These are phyloP conservation scores for Trichoderma hamatum DNA, from an alignment of 2,329 filamentous ascomycete species.

Conservation along the genomic window DNA sequence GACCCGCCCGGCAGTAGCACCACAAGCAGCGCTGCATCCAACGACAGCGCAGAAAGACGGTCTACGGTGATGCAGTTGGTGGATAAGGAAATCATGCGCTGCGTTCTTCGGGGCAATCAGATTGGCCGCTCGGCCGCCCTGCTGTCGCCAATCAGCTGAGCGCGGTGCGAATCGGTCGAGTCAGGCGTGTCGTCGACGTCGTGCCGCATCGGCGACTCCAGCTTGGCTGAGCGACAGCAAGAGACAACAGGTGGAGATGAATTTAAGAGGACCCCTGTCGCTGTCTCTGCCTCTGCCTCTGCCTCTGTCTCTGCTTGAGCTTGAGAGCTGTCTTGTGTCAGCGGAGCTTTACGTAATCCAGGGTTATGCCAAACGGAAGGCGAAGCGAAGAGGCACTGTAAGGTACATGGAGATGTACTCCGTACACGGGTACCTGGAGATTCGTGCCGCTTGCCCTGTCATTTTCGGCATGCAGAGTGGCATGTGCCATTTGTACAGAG, in stretches of 20 bases:
- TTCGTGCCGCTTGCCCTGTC: background rate
- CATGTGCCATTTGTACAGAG: background rate
- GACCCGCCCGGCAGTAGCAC: background rate
- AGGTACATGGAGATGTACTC: background rate
- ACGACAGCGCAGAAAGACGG: conserved; percentile 16
- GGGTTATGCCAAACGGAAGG: background rate
- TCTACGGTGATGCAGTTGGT: conserved; percentile 17
- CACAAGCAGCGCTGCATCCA: background rate
- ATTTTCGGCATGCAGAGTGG: background rate
- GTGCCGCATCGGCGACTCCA: conserved; percentile 4
- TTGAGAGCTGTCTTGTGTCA: background rate
- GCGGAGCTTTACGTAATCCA: conserved; percentile 2
- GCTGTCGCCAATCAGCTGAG: conserved; percentile 12
- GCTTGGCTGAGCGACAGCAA: background rate
- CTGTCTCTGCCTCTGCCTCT: background rate
- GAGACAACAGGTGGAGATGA: too few species aligned
- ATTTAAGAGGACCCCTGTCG: background rate
- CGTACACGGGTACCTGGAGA: background rate
- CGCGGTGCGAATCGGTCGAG: background rate
- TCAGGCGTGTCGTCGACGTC: conserved; percentile 3
- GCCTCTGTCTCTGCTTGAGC: background rate
- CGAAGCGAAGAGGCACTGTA: background rate
- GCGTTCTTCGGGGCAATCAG: conserved; percentile 17
- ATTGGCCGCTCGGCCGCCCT: background rate
- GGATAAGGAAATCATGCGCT: background rate